phyloP scores from a whole-genome alignment of 108 stramenopile genomes.

The Nannochloropsis gaditana region DNA sequence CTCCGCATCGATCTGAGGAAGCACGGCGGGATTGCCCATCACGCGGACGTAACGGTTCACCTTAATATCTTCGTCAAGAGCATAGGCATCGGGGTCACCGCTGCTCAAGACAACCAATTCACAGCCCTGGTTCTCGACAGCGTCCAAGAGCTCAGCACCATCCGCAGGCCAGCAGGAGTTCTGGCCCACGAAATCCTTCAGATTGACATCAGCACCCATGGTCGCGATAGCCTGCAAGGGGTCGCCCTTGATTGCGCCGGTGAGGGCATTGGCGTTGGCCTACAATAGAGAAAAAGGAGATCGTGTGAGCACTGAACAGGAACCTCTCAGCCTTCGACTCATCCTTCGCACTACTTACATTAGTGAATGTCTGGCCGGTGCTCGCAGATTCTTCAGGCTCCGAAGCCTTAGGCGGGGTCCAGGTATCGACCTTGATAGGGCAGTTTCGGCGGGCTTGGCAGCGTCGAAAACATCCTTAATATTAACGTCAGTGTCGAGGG shows the following conservation, averaged over 20 bases:
- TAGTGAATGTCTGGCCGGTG: too few relatives aligned
- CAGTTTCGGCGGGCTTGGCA: not conserved
- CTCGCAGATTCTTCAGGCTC: too few relatives aligned
- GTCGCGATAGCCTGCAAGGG: not conserved
- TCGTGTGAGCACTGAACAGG: not conserved
- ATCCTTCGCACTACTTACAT: too few relatives aligned
- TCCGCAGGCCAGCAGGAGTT: not conserved
- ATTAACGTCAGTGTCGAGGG: not conserved
- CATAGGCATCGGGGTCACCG: not conserved
- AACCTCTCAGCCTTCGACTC: too few relatives aligned
- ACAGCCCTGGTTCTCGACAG: not conserved
- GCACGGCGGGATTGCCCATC: constrained; percentile 4
- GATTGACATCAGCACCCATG: not conserved
- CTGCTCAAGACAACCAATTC: not conserved
- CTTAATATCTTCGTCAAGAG: not conserved
- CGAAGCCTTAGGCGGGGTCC: too few relatives aligned
- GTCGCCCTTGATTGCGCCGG: not conserved
- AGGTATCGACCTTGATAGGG: not conserved
- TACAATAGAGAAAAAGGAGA: not conserved
- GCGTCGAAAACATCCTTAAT: not conserved
- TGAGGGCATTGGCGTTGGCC: not conserved
- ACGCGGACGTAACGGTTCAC: constrained; percentile 19
- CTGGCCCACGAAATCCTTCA: not conserved
- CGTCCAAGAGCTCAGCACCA: not conserved
- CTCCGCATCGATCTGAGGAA: not conserved